Conservation (phyloP, 768 basidiomycete species). For the Agaricus sinodeliciosus region DNA sequence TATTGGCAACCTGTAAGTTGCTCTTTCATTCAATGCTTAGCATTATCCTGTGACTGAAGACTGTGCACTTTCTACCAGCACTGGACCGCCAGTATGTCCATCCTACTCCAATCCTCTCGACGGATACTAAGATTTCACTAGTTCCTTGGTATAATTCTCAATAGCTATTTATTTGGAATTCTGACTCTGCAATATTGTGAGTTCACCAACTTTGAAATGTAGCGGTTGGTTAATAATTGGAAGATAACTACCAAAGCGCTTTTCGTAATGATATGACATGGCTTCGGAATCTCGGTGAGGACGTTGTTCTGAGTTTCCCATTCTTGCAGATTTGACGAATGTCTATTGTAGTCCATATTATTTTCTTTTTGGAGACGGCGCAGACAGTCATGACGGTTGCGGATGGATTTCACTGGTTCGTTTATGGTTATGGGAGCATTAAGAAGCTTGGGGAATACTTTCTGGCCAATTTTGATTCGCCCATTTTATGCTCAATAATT, state of each 20-base stretch:
- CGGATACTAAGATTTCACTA: not conserved
- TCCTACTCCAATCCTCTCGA: no score
- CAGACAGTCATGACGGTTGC: constrained; percentile 8
- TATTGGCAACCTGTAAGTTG: constrained; percentile 2
- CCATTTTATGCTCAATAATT: constrained; percentile 6
- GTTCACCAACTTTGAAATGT: not conserved
- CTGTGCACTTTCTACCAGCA: not conserved
- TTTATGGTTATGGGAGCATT: constrained; percentile 8
- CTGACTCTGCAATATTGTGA: constrained; percentile 10
- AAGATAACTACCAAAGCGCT: not conserved
- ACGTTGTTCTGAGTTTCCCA: not conserved
- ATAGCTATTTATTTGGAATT: constrained; percentile 8
- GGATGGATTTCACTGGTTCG: constrained; percentile 10
- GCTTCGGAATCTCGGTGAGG: constrained; percentile 4
- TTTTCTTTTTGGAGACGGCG: not conserved
- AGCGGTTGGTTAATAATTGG: not conserved
- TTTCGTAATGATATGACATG: constrained; percentile 6
- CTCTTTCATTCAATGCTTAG: not conserved
- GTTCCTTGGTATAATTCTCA: constrained; percentile 8
- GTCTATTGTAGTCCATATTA: not conserved
- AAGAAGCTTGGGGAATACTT: constrained; percentile 6
- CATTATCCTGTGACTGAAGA: not conserved
- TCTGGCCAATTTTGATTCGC: constrained; percentile 9
- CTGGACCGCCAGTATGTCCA: constrained; percentile 3
- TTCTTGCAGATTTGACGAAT: not conserved